A percentile compares a stretch with the other conserved stretches of the same genome.
Conservation (phyloP, 768 basidiomycete species). For the Pulveroboletus sp. region DNA sequence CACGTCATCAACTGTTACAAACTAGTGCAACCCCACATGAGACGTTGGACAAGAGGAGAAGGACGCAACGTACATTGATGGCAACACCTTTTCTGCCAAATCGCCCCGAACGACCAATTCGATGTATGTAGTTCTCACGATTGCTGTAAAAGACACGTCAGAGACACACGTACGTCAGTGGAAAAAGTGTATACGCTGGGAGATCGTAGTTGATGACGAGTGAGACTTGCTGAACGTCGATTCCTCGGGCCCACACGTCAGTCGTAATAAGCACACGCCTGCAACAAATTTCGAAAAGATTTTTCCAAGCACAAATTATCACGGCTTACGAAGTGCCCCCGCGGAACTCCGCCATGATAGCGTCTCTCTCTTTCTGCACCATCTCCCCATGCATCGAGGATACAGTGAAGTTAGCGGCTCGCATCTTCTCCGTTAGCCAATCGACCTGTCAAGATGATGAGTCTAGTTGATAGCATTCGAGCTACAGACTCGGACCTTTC, state of each 20-base stretch:
- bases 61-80: constrained; percentile 74
- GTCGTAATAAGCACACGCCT: constrained; percentile 95
- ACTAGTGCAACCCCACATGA: constrained; percentile 44
- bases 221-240: constrained; percentile 97
- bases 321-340: constrained; percentile 79
- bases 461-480: neutral
- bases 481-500: constrained; percentile 63
- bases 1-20: constrained; percentile 93
- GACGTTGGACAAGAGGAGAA: constrained; percentile 6
- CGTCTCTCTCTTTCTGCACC: constrained; percentile 93
- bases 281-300: constrained; percentile 3
- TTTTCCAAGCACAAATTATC: neutral
- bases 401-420: constrained; percentile 97
- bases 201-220: constrained; percentile 97
- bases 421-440: constrained; percentile 99
- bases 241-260: constrained; percentile 96
- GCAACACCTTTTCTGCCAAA: constrained; percentile 99
- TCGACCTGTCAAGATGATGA: constrained; percentile 61
- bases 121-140: constrained; percentile 99
- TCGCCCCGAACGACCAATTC: constrained; percentile 97
- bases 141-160: constrained; percentile 48
- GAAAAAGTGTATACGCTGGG: constrained; percentile 63
- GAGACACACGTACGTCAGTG: constrained; percentile 4
- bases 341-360: constrained; percentile 96
- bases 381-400: constrained; percentile 96